A percentile compares a stretch with the other conserved stretches of the same genome.
These are phyloP conservation scores for Trypanosoma theileri DNA, from an alignment of 208 protist genomes.

Conservation along the genomic window DNA sequence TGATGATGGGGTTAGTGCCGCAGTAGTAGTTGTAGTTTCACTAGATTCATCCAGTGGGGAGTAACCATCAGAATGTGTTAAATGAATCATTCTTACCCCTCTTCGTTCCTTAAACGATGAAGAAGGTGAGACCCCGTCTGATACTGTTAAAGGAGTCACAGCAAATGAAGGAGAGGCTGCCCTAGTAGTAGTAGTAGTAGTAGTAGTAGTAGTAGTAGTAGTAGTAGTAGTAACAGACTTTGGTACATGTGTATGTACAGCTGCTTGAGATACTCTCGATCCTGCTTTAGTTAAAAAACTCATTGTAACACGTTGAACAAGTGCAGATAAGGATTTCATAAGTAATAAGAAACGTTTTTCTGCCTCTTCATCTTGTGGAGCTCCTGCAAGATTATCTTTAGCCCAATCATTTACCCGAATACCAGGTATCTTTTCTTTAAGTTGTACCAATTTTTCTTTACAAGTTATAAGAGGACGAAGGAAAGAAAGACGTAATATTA, in stretches of 20 bases:
- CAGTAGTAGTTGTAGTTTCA: not conserved
- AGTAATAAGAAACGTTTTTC: conserved; percentile 48
- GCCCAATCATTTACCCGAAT: conserved; percentile 60
- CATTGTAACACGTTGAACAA: conserved; percentile 63
- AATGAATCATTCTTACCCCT: not conserved
- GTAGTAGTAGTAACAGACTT: not conserved
- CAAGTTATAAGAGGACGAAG: conserved; percentile 53
- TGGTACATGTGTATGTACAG: not conserved
- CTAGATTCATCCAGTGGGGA: not conserved
- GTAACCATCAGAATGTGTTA: not conserved
- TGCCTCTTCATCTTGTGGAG: conserved; percentile 46
- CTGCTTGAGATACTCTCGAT: conserved; percentile 19
- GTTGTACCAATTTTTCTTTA: conserved; percentile 36
- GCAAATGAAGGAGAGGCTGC: not conserved
- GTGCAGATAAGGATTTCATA: conserved; percentile 30
- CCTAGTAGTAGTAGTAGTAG: too few species aligned
- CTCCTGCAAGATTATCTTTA: conserved; percentile 49
- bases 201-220: not conserved
- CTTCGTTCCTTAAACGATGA: not conserved
- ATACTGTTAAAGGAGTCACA: not conserved
- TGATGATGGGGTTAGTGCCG: not conserved
- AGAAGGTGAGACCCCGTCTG: not conserved
- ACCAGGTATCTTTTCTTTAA: conserved; percentile 32
- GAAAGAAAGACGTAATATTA: conserved; percentile 36
- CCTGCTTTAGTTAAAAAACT: conserved; percentile 51